Conservation (phyloP, 2,329 filamentous ascomycete species). For the Colletotrichum spinosum region DNA sequence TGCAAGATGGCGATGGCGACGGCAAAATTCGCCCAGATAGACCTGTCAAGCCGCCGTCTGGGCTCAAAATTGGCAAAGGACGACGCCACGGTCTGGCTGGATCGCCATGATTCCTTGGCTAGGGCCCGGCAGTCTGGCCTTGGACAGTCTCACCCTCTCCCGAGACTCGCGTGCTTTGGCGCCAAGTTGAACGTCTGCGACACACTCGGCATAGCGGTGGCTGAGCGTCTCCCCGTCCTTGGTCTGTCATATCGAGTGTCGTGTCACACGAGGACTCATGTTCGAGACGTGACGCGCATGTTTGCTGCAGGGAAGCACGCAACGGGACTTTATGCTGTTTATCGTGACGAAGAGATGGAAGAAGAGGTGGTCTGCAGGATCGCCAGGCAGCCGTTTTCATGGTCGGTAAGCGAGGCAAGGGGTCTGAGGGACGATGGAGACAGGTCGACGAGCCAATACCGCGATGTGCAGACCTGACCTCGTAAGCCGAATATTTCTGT, state of each 20-base stretch:
- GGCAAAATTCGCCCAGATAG: neutral
- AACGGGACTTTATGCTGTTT: no score
- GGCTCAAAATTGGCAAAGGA: neutral
- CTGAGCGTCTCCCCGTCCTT: conserved; percentile 19
- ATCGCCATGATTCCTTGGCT: no score
- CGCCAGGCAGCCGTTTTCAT: neutral
- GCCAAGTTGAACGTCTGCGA: conserved; percentile 3
- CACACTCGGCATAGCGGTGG: conserved; percentile 26
- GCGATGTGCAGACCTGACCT: neutral
- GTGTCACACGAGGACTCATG: no score
- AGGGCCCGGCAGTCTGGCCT: no score
- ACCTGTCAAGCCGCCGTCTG: conserved; percentile 14
- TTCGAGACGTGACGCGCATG: neutral
- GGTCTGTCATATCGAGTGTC: neutral
- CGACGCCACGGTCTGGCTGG: no score
- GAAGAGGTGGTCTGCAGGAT: neutral
- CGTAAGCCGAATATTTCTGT: neutral
- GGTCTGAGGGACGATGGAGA: neutral
- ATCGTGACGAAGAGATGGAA: neutral
- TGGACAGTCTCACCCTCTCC: no score
- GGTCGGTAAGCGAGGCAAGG: neutral
- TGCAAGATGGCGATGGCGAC: neutral
- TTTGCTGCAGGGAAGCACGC: no score
- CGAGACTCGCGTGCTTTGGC: conserved; percentile 2
- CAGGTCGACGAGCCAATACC: neutral